phyloP scores from a whole-genome alignment of 352 stramenopile species.

The Globisporangium carolinianum region DNA sequence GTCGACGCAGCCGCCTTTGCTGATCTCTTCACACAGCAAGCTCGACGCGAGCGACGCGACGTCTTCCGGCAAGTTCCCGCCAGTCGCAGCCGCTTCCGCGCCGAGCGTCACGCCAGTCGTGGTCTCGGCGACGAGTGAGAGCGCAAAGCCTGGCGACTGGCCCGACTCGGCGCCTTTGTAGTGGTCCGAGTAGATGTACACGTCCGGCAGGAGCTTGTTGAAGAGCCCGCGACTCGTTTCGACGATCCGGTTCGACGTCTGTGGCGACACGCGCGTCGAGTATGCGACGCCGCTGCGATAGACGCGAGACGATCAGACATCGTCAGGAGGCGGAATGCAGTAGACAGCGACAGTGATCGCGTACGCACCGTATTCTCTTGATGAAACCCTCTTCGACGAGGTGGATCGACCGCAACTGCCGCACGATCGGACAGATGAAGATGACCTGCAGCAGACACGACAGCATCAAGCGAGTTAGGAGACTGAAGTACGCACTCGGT shows the following conservation, averaged over 20 bases:
- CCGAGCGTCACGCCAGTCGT: conserved; percentile 93
- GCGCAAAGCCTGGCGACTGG: conserved; percentile 88
- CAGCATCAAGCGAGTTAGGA: background rate
- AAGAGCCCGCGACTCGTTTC: conserved; percentile 95
- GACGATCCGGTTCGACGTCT: conserved; percentile 96
- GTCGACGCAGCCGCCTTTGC: conserved; percentile 91
- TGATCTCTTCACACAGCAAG: conserved; percentile 96
- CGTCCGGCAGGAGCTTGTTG: conserved; percentile 97
- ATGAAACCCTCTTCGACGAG: conserved; percentile 96
- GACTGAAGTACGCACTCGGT: background rate
- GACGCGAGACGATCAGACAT: too few relatives aligned
- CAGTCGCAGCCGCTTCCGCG: conserved; percentile 86
- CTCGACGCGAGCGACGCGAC: conserved; percentile 91
- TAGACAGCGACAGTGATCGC: background rate
- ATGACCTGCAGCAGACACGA: conserved; percentile 46
- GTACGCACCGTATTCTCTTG: conserved; percentile 90
- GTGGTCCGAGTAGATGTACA: conserved; percentile 99
- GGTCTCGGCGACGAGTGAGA: conserved; percentile 96
- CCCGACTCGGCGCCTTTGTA: conserved; percentile 90
- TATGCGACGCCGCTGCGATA: conserved; percentile 88
- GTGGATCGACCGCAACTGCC: conserved; percentile 92
- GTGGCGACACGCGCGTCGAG: conserved; percentile 95
- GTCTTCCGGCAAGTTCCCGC: conserved; percentile 93
- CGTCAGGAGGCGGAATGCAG: too few relatives aligned
- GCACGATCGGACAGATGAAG: conserved; percentile 94